Conservation (phyloP, 768 basidiomycete genomes). For the Solioccasus polychromus region DNA sequence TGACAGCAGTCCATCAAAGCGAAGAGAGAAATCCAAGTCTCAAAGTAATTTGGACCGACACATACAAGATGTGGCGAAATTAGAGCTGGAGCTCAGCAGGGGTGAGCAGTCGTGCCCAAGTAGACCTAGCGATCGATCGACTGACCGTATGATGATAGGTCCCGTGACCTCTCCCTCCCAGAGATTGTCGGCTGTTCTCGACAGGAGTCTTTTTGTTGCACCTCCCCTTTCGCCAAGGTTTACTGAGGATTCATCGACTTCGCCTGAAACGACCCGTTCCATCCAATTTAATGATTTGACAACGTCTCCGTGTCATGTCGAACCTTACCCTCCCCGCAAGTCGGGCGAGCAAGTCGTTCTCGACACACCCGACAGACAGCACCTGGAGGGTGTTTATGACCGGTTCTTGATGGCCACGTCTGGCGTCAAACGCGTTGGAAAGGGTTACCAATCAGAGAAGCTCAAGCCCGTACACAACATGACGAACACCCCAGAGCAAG, state of each 20-base stretch:
- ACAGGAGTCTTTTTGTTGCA: slow-evolving; percentile 66
- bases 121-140: not conserved
- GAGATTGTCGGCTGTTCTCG: slow-evolving; percentile 62
- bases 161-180: slow-evolving; percentile 42
- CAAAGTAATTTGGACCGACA: slow-evolving; percentile 63
- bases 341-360: slow-evolving; percentile 33
- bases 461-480: slow-evolving; percentile 40
- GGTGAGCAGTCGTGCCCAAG: slow-evolving; percentile 39
- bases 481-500: slow-evolving; percentile 18
- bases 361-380: slow-evolving; percentile 57
- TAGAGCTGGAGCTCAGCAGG: slow-evolving; percentile 64
- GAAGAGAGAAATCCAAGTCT: slow-evolving; percentile 64
- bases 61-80: slow-evolving; percentile 61
- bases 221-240: slow-evolving; percentile 39
- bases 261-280: slow-evolving; percentile 17
- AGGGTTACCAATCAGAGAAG: slow-evolving; percentile 77
- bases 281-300: slow-evolving; percentile 44
- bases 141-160: slow-evolving; percentile 18
- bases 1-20: slow-evolving; percentile 57
- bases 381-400: slow-evolving; percentile 75
- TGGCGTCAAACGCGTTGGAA: slow-evolving; percentile 75
- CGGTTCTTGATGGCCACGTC: slow-evolving; percentile 80
- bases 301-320: slow-evolving; percentile 60
- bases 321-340: slow-evolving; percentile 58
- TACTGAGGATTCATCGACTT: slow-evolving; percentile 36